Evolutionary conservation across 257 asterid species (phyloP).

Genomic region (Catharanthus roseus): DNA sequence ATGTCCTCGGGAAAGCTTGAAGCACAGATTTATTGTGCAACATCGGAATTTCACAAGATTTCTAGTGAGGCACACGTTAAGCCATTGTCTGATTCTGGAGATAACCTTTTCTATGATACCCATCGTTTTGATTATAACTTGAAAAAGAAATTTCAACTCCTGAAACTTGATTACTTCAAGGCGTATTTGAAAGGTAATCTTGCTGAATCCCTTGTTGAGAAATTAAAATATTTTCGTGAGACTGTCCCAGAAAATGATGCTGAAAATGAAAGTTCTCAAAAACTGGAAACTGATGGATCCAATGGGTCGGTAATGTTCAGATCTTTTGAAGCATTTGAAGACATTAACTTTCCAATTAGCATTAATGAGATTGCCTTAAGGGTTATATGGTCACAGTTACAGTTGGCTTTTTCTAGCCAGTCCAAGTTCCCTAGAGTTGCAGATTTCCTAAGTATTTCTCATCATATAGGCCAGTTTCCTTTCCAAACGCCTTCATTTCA

Average conservation of each 20-base stretch:
- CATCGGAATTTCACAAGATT: constrained; percentile 31
- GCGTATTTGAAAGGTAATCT: constrained; percentile 47
- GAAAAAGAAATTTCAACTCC: constrained; percentile 25
- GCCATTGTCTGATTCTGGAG: constrained; percentile 27
- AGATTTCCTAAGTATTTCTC: constrained; percentile 32
- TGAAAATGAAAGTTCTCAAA: constrained; percentile 39
- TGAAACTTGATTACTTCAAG: constrained; percentile 42
- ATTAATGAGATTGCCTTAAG: constrained; percentile 57
- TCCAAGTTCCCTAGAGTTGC: constrained; percentile 24
- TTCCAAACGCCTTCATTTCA: constrained; percentile 29
- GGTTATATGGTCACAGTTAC: constrained; percentile 38
- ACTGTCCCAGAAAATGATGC: constrained; percentile 22
- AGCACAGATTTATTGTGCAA: constrained; percentile 52
- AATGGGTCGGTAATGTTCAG: constrained; percentile 21
- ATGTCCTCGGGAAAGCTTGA: constrained; percentile 77
- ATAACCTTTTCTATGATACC: constrained; percentile 38
- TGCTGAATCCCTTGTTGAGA: constrained; percentile 25
- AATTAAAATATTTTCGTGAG: constrained; percentile 19
- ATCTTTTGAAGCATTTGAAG: constrained; percentile 29
- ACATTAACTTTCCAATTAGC: constrained; percentile 55
- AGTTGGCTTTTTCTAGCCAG: constrained; percentile 38
- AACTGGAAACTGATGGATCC: constrained; percentile 31
- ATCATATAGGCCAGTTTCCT: constrained; percentile 34
- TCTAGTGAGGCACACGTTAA: constrained; percentile 34
- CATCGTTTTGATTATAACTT: constrained; percentile 26